phyloP scores from a whole-genome alignment of 441 rosid genomes.

The Francoa sonchifolia region DNA sequence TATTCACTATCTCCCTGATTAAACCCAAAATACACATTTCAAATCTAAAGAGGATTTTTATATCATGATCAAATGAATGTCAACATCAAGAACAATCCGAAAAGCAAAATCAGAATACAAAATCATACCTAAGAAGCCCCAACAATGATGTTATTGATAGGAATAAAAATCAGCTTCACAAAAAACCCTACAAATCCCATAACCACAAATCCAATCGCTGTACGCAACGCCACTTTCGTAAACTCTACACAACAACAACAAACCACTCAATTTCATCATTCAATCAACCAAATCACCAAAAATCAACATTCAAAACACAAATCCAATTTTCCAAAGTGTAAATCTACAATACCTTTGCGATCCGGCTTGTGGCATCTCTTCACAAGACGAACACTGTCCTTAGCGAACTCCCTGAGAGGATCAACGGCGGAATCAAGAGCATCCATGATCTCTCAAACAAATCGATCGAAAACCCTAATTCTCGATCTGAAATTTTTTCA shows the following conservation, averaged over 20 bases:
- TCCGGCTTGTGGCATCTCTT: constrained; percentile 94
- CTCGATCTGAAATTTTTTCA: too few relatives aligned
- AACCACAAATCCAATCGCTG: constrained; percentile 77
- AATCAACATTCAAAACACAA: too few relatives aligned
- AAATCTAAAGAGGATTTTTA: too few relatives aligned
- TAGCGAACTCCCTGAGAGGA: constrained; percentile 72
- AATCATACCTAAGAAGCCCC: constrained; percentile 41
- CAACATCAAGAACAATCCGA: too few relatives aligned
- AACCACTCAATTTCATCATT: neutral
- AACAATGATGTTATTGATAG: constrained; percentile 81
- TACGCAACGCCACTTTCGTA: constrained; percentile 69
- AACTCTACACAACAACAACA: constrained; percentile 29
- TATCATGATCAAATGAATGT: too few relatives aligned
- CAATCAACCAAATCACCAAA: neutral
- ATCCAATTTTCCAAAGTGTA: too few relatives aligned
- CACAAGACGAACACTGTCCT: constrained; percentile 77
- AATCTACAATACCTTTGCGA: constrained; percentile 76
- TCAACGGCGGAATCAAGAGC: constrained; percentile 55
- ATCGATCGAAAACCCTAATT: too few relatives aligned
- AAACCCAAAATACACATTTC: too few relatives aligned
- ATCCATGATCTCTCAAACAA: too few relatives aligned
- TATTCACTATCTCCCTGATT: too few relatives aligned
- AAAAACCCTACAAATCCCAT: constrained; percentile 88
- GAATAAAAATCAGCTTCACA: constrained; percentile 74
- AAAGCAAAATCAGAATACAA: too few relatives aligned